These are phyloP conservation scores for Leucosporidium creatinivorum DNA, from an alignment of 768 basidiomycete genomes.

Conservation along the genomic window DNA sequence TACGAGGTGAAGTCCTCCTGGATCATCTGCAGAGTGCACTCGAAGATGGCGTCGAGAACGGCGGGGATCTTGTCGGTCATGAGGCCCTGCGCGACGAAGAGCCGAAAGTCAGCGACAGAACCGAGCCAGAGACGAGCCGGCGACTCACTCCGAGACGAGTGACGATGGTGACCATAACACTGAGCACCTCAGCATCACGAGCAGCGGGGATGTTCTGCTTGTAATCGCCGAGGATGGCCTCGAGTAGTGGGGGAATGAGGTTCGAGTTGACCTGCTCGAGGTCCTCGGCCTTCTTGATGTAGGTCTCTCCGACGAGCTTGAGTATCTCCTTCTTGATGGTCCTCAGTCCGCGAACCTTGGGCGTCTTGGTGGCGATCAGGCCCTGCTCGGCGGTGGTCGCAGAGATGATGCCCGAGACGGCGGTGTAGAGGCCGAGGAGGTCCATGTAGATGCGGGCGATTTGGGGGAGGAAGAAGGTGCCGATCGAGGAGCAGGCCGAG, in stretches of 20 bases:
- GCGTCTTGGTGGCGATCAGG: constrained; percentile 86
- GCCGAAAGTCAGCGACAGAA: constrained; percentile 2
- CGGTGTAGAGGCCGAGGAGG: constrained; percentile 96
- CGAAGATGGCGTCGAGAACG: constrained; percentile 92
- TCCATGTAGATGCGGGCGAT: constrained; percentile 92
- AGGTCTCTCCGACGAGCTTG: constrained; percentile 95
- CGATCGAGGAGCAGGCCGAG: constrained; percentile 92
- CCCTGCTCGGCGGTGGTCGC: constrained; percentile 84
- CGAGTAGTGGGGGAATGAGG: constrained; percentile 89
- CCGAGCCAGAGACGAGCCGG: not conserved
- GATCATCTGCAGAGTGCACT: constrained; percentile 95
- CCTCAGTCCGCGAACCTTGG: constrained; percentile 84
- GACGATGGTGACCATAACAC: constrained; percentile 94
- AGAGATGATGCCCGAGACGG: constrained; percentile 92
- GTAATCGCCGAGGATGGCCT: constrained; percentile 97
- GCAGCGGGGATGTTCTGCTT: constrained; percentile 86
- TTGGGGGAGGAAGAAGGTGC: constrained; percentile 95
- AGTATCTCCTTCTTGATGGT: constrained; percentile 98
- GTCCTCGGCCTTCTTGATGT: constrained; percentile 83
- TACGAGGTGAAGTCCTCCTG: constrained; percentile 98
- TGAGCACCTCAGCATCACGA: constrained; percentile 91
- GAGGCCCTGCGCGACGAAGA: constrained; percentile 51
- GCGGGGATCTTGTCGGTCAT: constrained; percentile 90
- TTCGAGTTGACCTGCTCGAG: constrained; percentile 83
- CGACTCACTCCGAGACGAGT: constrained; percentile 70